Evolutionary conservation across 345 rosid species (phyloP).

Genomic region (Capsella bursapastoris): DNA sequence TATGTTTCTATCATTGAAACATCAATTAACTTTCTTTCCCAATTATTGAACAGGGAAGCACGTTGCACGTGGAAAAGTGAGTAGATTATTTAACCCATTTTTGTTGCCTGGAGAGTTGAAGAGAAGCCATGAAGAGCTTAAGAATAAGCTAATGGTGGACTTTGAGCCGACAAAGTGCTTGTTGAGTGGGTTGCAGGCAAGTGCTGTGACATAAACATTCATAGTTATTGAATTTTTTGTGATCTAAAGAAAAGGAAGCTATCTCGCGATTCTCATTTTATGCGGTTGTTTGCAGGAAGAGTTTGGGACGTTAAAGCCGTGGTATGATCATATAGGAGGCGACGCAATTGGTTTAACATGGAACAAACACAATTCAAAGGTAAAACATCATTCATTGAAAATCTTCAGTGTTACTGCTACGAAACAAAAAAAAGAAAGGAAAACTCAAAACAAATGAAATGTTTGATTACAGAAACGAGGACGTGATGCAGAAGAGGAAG

Average conservation of each 20-base stretch:
- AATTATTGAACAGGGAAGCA: constrained; percentile 60
- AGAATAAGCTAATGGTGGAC: constrained; percentile 64
- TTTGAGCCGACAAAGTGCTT: constrained; percentile 79
- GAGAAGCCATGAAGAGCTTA: constrained; percentile 60
- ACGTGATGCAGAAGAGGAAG: constrained; percentile 55
- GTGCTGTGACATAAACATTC: constrained; percentile 7
- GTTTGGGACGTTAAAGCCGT: constrained; percentile 61
- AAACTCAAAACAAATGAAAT: constrained; percentile 9
- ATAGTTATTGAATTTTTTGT: not conserved
- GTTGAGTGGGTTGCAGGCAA: constrained; percentile 72
- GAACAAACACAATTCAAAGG: constrained; percentile 68
- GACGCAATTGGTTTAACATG: constrained; percentile 87
- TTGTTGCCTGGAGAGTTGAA: constrained; percentile 59
- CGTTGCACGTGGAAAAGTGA: constrained; percentile 71
- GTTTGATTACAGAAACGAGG: constrained; percentile 65
- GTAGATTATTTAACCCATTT: constrained; percentile 66
- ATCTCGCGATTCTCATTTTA: constrained; percentile 18
- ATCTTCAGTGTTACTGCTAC: not conserved
- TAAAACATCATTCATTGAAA: constrained; percentile 24
- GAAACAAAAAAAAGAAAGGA: not conserved
- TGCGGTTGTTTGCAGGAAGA: constrained; percentile 55
- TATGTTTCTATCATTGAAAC: not conserved
- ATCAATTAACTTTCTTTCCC: not conserved
- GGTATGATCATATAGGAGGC: constrained; percentile 91
- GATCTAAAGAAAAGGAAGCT: not conserved